phyloP scores from a whole-genome alignment of 805 yeast species.

The Monosporozyma siamensis region DNA sequence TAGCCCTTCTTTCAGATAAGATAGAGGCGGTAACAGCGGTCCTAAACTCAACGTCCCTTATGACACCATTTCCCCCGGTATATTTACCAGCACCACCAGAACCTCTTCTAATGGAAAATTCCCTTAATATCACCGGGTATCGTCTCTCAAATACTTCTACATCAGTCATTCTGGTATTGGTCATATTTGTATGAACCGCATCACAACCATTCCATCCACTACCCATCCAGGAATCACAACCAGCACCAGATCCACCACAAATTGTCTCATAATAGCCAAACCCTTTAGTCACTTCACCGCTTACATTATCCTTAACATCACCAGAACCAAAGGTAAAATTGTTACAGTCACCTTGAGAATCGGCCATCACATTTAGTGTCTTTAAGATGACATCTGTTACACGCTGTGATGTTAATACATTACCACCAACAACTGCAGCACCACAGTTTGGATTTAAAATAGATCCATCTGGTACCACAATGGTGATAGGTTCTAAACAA shows the following conservation, averaged over 20 bases:
- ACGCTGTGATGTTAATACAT: slow-evolving; percentile 90
- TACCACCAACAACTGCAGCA: slow-evolving; percentile 92
- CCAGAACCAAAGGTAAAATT: slow-evolving; percentile 86
- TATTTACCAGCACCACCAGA: slow-evolving; percentile 77
- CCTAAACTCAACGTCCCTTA: slow-evolving; percentile 76
- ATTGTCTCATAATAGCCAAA: slow-evolving; percentile 92
- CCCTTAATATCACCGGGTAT: slow-evolving; percentile 70
- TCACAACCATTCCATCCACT: slow-evolving; percentile 76
- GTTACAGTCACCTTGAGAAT: slow-evolving; percentile 93
- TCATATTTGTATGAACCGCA: slow-evolving; percentile 92
- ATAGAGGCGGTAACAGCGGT: slow-evolving; percentile 67
- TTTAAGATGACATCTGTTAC: slow-evolving; percentile 81
- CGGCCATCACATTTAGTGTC: slow-evolving; percentile 85
- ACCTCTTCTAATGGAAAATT: slow-evolving; percentile 56
- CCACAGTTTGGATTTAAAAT: slow-evolving; percentile 68
- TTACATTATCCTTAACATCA: slow-evolving; percentile 47
- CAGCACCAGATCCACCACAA: slow-evolving; percentile 93
- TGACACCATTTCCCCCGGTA: slow-evolving; percentile 78
- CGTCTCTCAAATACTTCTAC: slow-evolving; percentile 82
- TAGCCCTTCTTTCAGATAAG: slow-evolving; percentile 74
- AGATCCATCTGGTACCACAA: slow-evolving; percentile 53
- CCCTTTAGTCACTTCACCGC: slow-evolving; percentile 41
- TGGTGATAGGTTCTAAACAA: slow-evolving; percentile 69
- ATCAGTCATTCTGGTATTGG: slow-evolving; percentile 88
- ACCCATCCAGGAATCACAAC: slow-evolving; percentile 40